These are phyloP conservation scores for Tephrocybe sp. DNA, from an alignment of 768 basidiomycete species.

Conservation along the genomic window DNA sequence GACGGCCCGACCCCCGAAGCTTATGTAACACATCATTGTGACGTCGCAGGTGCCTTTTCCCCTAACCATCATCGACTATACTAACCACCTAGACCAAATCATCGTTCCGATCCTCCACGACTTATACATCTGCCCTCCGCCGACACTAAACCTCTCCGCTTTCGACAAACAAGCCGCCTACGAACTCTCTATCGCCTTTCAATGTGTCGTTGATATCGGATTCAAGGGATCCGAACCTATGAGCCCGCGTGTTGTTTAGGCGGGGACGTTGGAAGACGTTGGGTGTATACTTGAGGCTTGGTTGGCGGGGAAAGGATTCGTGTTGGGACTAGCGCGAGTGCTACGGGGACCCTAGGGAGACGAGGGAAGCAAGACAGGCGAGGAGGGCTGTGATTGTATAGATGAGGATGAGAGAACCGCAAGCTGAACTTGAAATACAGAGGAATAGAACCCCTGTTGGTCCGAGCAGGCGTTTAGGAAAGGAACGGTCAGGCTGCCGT, in stretches of 20 bases:
- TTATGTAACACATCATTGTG: too few species aligned
- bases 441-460: constrained; percentile 30
- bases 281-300: constrained; percentile 93
- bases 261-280: constrained; percentile 89
- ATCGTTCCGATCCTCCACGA: constrained; percentile 90
- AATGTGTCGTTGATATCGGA: constrained; percentile 96
- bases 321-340: constrained; percentile 79
- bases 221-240: constrained; percentile 93
- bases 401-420: constrained; percentile 54
- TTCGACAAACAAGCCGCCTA: constrained; percentile 86
- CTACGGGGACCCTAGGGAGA: constrained; percentile 74
- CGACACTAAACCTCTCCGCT: constrained; percentile 62
- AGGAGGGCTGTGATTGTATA: constrained; percentile 55
- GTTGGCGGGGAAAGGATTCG: constrained; percentile 85
- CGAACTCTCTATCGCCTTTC: constrained; percentile 90
- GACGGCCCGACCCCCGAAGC: too few species aligned
- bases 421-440: constrained; percentile 57
- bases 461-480: constrained; percentile 4
- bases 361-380: constrained; percentile 67
- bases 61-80: too few species aligned
- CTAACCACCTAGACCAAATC: too few species aligned
- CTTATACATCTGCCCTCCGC: constrained; percentile 79
- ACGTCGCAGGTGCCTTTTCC: too few species aligned
- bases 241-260: constrained; percentile 88
- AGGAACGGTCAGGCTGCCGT: background rate